Conservation (phyloP, 2,329 filamentous ascomycete genomes). For the Alternaria sp. region DNA sequence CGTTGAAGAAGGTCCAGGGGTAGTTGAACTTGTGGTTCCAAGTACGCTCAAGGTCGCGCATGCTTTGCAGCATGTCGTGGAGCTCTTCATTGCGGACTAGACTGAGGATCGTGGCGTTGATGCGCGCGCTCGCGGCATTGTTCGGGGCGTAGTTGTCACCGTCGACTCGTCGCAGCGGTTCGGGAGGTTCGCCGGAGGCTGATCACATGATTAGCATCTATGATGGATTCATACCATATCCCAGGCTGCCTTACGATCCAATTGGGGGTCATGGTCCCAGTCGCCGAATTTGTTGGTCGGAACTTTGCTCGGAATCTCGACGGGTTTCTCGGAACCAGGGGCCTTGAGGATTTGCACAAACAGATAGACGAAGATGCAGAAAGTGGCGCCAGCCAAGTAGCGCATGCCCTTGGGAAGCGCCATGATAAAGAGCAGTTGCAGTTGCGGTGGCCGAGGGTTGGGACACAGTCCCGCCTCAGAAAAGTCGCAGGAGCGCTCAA, state of each 20-base stretch:
- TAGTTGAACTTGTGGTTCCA: slow-evolving; percentile 99
- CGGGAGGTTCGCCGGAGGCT: slow-evolving; percentile 86
- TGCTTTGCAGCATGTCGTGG: slow-evolving; percentile 81
- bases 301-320: slow-evolving; percentile 42
- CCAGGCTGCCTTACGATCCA: slow-evolving; percentile 72
- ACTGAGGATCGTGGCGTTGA: slow-evolving; percentile 90
- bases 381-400: slow-evolving; percentile 73
- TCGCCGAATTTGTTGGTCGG: slow-evolving; percentile 58
- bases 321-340: slow-evolving; percentile 57
- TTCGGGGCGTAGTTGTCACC: slow-evolving; percentile 79
- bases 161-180: slow-evolving; percentile 70
- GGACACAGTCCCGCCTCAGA: slow-evolving; percentile 12
- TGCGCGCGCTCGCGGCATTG: slow-evolving; percentile 77
- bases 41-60: slow-evolving; percentile 88
- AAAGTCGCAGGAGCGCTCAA: slow-evolving; percentile 2
- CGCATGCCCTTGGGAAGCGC: slow-evolving; percentile 85
- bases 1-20: slow-evolving; percentile 99
- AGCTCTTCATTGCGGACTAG: slow-evolving; percentile 93
- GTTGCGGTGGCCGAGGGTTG: background rate
- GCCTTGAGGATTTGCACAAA: slow-evolving; percentile 75
- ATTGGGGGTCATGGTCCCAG: slow-evolving; percentile 79
- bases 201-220: slow-evolving; percentile 11
- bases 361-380: slow-evolving; percentile 78
- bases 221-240: background rate
- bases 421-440: slow-evolving; percentile 61